Base-by-base conservation (phyloP, 208 protist species). In the Blechomonas ayalai region DNA sequence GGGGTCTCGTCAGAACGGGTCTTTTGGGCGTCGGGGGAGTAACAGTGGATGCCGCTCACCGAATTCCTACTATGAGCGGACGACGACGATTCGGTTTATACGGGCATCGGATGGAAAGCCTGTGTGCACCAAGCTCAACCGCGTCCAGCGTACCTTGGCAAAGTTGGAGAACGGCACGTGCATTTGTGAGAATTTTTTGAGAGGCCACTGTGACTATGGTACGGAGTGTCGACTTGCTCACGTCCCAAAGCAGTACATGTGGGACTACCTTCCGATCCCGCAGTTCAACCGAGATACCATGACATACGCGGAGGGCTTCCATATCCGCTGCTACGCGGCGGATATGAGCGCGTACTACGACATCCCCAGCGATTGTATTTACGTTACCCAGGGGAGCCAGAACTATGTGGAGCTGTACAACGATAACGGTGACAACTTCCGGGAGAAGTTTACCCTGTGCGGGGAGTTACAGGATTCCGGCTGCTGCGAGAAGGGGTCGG, bases 351-450 rank as follows among this genome's bases (percentile, higher is more conserved):
- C 59, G 10, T 92, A 92, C 58, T 88, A 82, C 60, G 62, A 59
- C 19, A 75, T 92, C 26, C 73, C 67, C 6, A 81, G 67, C 18
- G 78, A 88, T 58, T 68, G 40, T n/a, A 51, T 88, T 2, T 54
- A 65, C 32, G 59, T 70, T 28, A 85, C 79, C 16, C 48, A 52
- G 23, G 78, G 82, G 3, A 88, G 78, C 41, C 35, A 39, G 15
- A 58, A 82, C 18, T 92, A 86, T 60, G 58, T 92, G 13, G 50
- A 16, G 42, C 84, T 85, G 72, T 82, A 75, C 60, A 92, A 92
- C 49, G 76, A 88, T 28, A 70, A 88, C 66, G 79, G 82, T 7
- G 65, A 84, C 56, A 88, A 88, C 47, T 92, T 84, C 58, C 87
- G 88, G 56, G 53, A 51, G 28, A 87, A 88, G 63, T 86, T 88